Percentiles rank a stretch among this genome's conserved stretches.
These are phyloP conservation scores for Podospora comata DNA, from an alignment of 495 filamentous ascomycete genomes.

Conservation along the genomic window DNA sequence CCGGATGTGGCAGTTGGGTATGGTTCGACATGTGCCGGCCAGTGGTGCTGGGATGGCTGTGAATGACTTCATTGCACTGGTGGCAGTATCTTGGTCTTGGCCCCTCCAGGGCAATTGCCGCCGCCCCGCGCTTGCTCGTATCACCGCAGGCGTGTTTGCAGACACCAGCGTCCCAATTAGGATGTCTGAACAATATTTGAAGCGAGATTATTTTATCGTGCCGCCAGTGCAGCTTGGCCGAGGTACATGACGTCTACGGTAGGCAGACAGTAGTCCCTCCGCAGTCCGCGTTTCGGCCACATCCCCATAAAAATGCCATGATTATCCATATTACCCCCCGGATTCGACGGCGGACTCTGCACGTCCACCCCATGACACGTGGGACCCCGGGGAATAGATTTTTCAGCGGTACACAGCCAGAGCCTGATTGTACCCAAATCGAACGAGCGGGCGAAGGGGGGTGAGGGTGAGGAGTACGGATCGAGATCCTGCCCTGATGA, in stretches of 20 bases:
- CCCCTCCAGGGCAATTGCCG: slow-evolving; percentile 22
- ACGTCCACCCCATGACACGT: slow-evolving; percentile 27
- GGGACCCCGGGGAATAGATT: slow-evolving; percentile 24
- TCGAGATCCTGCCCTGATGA: slow-evolving; percentile 3
- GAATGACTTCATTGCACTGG: slow-evolving; percentile 7
- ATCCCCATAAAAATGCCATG: slow-evolving; percentile 23
- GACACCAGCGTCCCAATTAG: slow-evolving; percentile 18
- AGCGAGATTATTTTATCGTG: slow-evolving; percentile 15
- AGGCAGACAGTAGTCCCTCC: slow-evolving; percentile 4
- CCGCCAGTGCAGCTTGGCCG: slow-evolving; percentile 20
- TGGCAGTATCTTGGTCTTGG: neutral
- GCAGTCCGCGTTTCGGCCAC: slow-evolving; percentile 7
- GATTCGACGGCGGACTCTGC: slow-evolving; percentile 33
- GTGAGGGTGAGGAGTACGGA: neutral
- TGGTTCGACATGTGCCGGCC: neutral
- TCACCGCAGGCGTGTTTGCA: slow-evolving; percentile 22
- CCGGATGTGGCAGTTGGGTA: neutral
- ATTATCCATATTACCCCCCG: slow-evolving; percentile 44
- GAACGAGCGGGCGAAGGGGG: neutral
- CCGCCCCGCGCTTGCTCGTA: slow-evolving; percentile 10
- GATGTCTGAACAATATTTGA: slow-evolving; percentile 8
- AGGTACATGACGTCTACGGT: neutral
- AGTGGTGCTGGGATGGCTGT: neutral
- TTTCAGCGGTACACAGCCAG: slow-evolving; percentile 22
- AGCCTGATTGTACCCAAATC: neutral